These are phyloP conservation scores for Xanthoceras sorbifolium DNA, from an alignment of 345 rosid genomes.

Conservation along the genomic window DNA sequence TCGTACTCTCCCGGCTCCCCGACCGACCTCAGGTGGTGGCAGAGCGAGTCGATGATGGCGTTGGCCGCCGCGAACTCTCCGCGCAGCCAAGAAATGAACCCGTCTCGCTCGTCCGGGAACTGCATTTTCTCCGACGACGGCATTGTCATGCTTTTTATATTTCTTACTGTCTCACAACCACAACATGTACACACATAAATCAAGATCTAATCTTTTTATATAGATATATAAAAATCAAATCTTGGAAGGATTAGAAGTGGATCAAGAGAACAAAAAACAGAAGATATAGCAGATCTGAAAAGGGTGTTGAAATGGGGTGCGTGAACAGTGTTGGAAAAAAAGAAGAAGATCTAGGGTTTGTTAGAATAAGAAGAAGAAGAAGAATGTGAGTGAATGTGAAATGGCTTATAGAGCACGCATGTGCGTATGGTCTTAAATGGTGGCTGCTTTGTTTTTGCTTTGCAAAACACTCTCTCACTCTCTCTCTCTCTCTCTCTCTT, in stretches of 20 bases:
- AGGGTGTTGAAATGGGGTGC: slow-evolving; percentile 18
- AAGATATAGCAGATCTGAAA: neutral
- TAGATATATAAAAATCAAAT: slow-evolving; percentile 3
- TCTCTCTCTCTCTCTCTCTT: neutral
- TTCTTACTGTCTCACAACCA: too few relatives aligned
- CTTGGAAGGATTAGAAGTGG: neutral
- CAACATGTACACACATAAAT: neutral
- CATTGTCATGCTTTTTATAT: slow-evolving; percentile 58
- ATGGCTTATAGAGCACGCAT: slow-evolving; percentile 50
- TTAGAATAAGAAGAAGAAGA: neutral
- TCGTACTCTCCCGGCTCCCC: slow-evolving; percentile 84
- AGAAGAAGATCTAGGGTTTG: slow-evolving; percentile 50
- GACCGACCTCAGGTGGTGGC: slow-evolving; percentile 59
- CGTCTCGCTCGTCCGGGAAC: slow-evolving; percentile 78
- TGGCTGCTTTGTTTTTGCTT: slow-evolving; percentile 19
- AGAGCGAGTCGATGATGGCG: slow-evolving; percentile 77
- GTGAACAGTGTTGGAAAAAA: slow-evolving; percentile 25
- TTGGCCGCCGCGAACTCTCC: slow-evolving; percentile 96
- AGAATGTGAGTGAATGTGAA: slow-evolving; percentile 23
- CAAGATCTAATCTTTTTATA: neutral
- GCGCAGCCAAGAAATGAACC: slow-evolving; percentile 80
- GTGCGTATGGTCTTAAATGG: slow-evolving; percentile 38
- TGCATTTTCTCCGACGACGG: slow-evolving; percentile 76
- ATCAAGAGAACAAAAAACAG: neutral
- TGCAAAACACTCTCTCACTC: neutral